Evolutionary conservation across 2,329 filamentous ascomycete genomes (phyloP), one percentile per base, ranked within the genome.

Genomic region (Fusarium phyllophilum): DNA sequence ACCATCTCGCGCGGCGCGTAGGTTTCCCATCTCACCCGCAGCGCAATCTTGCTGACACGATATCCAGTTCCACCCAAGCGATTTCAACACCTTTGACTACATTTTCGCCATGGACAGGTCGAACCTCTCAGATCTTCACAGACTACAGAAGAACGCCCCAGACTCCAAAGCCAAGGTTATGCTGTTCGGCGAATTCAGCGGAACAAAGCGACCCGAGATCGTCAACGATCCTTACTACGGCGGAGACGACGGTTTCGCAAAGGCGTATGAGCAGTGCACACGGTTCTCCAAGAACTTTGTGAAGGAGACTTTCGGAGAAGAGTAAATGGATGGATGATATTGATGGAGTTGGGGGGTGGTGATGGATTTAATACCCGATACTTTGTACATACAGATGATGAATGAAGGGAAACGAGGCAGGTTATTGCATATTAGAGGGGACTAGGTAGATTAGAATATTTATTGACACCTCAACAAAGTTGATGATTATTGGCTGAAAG

Each of bases 141-240:
- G 90, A 39, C 83, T 92, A 79, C 85, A 89, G 73, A 84, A 86
- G 67, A 86, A 89, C 74, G 89, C 88, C 74, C 85, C 87, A n/a
- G 86, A 88, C 39, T 82, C 86, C 38, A 89, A 89, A 80, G 90
- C 90, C 8, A 87, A 89, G 79, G 89, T 97, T 60, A 92, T 93
- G 87, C 84, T 98, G 55, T 98, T 96, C 84, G 96, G 96, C 38
- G 93, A 95, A 78, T 91, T 86, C 77, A 95, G 93, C 78, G 93
- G 93, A 8, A 89, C 85, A 39, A 78, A 77, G 66, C 89, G 83
- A 76, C 86, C 88, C 26, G 93, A 97, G 84, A 88, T 94, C 54
- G 91, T 98, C 14, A 86, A 89, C 66, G 96, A 98, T 82, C 96
- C 96, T 20, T 99, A 98, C 84, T 98, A 98, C 82, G 95, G 94